Percentiles rank a stretch among this genome's conserved stretches.
phyloP scores from a whole-genome alignment of 75 land plant species.

The Gnetum montanum region DNA sequence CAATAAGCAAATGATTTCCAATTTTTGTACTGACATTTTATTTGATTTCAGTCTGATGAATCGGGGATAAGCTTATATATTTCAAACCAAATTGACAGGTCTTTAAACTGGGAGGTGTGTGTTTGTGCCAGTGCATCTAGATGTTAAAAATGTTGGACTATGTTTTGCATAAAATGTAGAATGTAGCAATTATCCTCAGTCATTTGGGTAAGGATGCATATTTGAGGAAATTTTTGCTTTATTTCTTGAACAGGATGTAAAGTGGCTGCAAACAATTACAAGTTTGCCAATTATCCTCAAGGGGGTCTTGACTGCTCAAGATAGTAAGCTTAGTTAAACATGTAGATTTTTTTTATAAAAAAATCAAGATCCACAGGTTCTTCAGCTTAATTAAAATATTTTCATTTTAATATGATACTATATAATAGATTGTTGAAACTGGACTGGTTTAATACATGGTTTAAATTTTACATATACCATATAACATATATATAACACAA shows the following conservation, averaged over 20 bases:
- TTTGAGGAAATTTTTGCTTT: not conserved
- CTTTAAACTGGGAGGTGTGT: constrained; percentile 91
- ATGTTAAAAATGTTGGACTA: not conserved
- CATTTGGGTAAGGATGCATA: not conserved
- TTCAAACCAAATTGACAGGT: constrained; percentile 78
- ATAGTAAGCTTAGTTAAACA: constrained; percentile 32
- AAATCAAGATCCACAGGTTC: not conserved
- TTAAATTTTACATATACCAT: no score
- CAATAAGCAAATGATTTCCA: no score
- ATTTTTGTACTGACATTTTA: not conserved
- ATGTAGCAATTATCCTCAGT: not conserved
- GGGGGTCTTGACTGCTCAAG: constrained; percentile 85
- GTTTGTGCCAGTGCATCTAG: not conserved
- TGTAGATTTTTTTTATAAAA: not conserved
- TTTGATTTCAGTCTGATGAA: constrained; percentile 48
- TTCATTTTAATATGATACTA: not conserved
- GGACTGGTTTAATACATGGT: no score
- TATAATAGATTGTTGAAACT: not conserved
- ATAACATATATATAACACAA: no score
- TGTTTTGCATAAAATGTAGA: not conserved
- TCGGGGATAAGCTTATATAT: constrained; percentile 90
- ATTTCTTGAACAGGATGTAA: constrained; percentile 54
- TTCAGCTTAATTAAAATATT: not conserved
- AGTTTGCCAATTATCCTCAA: constrained; percentile 75
- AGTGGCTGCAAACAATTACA: constrained; percentile 92